phyloP scores from a whole-genome alignment of 306 rosid genomes.

The Calophaca sinica region DNA sequence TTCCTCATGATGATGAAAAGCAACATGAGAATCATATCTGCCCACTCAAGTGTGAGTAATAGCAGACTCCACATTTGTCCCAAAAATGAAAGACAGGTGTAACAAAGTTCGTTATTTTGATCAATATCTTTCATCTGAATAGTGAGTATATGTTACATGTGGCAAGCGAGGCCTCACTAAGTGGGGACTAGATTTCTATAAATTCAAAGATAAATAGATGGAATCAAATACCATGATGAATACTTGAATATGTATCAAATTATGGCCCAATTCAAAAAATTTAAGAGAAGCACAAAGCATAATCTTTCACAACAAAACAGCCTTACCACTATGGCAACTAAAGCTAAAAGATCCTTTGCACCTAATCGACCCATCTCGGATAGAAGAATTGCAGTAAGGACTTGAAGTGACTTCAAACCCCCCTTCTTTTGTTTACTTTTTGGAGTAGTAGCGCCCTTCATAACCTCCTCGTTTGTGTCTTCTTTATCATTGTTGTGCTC shows the following conservation, averaged over 20 bases:
- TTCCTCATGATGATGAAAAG: slow-evolving; percentile 16
- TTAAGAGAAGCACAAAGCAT: slow-evolving; percentile 34
- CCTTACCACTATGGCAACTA: slow-evolving; percentile 81
- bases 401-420: slow-evolving; percentile 79
- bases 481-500: slow-evolving; percentile 57
- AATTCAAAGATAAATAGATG: slow-evolving; percentile 29
- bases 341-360: slow-evolving; percentile 70
- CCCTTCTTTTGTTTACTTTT: slow-evolving; percentile 66
- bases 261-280: slow-evolving; percentile 1
- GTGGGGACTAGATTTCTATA: slow-evolving; percentile 7
- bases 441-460: slow-evolving; percentile 44
- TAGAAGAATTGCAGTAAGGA: slow-evolving; percentile 80
- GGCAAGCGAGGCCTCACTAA: slow-evolving; percentile 10
- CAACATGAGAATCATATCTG: slow-evolving; percentile 37
- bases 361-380: slow-evolving; percentile 85
- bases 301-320: slow-evolving; percentile 36
- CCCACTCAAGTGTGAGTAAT: slow-evolving; percentile 6
- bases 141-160: background rate
- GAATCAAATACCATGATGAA: slow-evolving; percentile 27
- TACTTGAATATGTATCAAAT: slow-evolving; percentile 28
- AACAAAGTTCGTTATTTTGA: slow-evolving; percentile 25
- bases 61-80: slow-evolving; percentile 21
- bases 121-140: slow-evolving; percentile 13
- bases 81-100: background rate
- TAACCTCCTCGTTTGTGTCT: slow-evolving; percentile 42